These are phyloP conservation scores for Chlamydomonas applanata DNA, from an alignment of 139 green algal species.

Conservation along the genomic window DNA sequence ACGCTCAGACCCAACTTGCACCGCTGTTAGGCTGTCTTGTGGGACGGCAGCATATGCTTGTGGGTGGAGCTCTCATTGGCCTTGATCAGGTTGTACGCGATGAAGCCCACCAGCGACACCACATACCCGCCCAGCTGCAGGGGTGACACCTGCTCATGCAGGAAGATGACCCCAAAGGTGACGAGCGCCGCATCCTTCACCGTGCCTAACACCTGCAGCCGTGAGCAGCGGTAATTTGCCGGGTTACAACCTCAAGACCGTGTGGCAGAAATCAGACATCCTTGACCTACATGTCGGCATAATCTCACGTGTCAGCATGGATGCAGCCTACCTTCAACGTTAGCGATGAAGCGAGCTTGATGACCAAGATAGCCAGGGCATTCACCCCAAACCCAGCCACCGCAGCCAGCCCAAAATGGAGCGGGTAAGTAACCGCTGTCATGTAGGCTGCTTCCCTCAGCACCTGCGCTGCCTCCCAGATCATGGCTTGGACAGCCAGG, in stretches of 20 bases:
- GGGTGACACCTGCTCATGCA: constrained; percentile 55
- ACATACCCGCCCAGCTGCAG: constrained; percentile 56
- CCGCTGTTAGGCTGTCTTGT: too few species aligned
- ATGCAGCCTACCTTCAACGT: constrained; percentile 73
- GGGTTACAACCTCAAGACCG: too few species aligned
- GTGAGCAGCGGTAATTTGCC: too few species aligned
- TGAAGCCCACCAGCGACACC: constrained; percentile 59
- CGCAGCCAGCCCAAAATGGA: constrained; percentile 52
- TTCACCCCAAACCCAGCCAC: constrained; percentile 79
- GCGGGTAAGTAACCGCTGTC: constrained; percentile 1
- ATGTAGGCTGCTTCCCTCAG: not conserved
- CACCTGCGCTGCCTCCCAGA: constrained; percentile 16
- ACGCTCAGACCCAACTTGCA: too few species aligned
- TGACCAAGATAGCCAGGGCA: constrained; percentile 72
- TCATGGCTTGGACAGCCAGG: constrained; percentile 9
- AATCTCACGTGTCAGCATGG: not conserved
- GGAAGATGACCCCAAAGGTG: constrained; percentile 63
- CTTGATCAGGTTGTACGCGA: constrained; percentile 70
- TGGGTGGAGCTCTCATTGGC: constrained; percentile 10
- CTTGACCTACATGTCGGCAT: not conserved
- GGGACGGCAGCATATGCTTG: too few species aligned
- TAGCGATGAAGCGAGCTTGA: constrained; percentile 65
- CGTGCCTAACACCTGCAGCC: constrained; percentile 59
- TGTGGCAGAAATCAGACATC: not conserved
- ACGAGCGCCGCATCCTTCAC: constrained; percentile 83